Evolutionary conservation across 495 filamentous ascomycete genomes (phyloP).

Genomic region (Lepidopterella palustris): DNA sequence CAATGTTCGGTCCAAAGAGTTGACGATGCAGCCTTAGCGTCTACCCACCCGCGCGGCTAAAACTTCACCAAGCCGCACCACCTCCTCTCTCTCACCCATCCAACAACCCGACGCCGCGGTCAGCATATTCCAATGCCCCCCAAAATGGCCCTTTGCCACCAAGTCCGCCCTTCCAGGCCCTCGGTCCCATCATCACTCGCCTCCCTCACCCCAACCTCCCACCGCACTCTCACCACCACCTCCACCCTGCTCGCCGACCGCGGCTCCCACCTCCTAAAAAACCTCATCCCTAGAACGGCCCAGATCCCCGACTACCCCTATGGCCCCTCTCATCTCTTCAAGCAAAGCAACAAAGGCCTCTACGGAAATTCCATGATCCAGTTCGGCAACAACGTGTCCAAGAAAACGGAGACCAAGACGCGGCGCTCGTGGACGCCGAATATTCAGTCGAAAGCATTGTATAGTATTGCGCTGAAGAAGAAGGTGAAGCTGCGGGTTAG

Average conservation of each 20-base stretch:
- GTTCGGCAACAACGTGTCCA: slow-evolving; percentile 86
- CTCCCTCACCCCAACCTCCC: neutral
- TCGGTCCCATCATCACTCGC: neutral
- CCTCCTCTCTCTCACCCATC: neutral
- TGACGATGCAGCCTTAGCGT: neutral
- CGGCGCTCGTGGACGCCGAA: slow-evolving; percentile 84
- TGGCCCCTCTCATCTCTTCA: slow-evolving; percentile 70
- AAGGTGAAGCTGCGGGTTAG: slow-evolving; percentile 69
- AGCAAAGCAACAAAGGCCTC: slow-evolving; percentile 80
- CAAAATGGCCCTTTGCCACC: neutral
- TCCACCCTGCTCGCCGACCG: neutral
- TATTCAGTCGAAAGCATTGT: slow-evolving; percentile 70
- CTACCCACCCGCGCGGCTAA: slow-evolving; percentile 1
- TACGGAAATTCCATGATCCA: slow-evolving; percentile 73
- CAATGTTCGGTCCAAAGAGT: too few relatives aligned
- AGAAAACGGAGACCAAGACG: slow-evolving; percentile 71
- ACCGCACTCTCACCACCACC: neutral
- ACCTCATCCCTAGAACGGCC: slow-evolving; percentile 11
- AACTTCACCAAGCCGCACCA: neutral
- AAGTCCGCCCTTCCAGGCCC: neutral
- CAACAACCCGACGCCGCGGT: neutral
- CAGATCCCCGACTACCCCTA: slow-evolving; percentile 74
- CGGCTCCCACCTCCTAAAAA: slow-evolving; percentile 10
- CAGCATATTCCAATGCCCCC: neutral
- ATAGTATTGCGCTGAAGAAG: slow-evolving; percentile 56